These are phyloP conservation scores for Rauvolfia tetraphylla DNA, from an alignment of 257 asterid species.

Conservation along the genomic window DNA sequence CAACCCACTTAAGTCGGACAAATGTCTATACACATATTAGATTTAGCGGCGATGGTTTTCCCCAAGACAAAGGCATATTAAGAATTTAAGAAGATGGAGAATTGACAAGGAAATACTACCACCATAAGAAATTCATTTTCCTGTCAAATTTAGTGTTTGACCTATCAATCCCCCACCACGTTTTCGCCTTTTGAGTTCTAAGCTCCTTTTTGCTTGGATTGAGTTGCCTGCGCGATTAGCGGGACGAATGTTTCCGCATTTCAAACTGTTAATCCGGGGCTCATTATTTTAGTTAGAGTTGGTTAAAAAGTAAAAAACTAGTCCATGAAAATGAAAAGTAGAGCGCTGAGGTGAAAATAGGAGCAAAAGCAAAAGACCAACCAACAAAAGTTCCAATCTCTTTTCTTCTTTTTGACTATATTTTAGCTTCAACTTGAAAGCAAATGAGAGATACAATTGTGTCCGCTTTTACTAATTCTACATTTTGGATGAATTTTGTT, in stretches of 20 bases:
- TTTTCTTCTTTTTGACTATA: constrained; percentile 7
- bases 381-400: background rate
- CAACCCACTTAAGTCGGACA: constrained; percentile 1
- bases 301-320: background rate
- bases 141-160: background rate
- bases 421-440: background rate
- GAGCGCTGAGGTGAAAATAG: background rate
- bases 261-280: background rate
- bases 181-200: background rate
- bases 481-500: no score
- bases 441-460: no score
- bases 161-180: background rate
- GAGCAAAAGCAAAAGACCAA: background rate
- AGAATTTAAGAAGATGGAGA: background rate
- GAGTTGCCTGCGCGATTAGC: constrained; percentile 4
- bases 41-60: background rate
- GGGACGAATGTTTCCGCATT: background rate
- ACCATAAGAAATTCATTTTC: background rate
- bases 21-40: background rate
- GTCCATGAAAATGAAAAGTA: background rate
- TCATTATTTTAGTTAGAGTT: background rate
- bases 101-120: background rate
- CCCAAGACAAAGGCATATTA: background rate
- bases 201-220: background rate
- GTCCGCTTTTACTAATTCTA: no score